Base-by-base conservation (phyloP, 345 rosid genomes). In the Lepidium didymum region DNA sequence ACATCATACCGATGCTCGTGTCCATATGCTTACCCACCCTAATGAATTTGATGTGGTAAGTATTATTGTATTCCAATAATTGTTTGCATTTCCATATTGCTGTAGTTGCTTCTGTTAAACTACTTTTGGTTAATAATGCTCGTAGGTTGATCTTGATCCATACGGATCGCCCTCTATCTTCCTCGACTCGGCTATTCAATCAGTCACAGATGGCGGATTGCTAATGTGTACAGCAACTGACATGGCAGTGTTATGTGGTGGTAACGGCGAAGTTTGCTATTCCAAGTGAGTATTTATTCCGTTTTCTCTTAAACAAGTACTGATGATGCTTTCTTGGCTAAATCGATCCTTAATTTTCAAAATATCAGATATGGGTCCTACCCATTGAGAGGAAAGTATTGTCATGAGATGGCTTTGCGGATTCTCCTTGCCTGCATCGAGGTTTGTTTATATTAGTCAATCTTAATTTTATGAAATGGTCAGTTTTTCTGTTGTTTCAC, bases 321-420 rank as follows among this genome's bases (percentile, higher is more conserved):
- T 10, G 15, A 2, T 38, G 33, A 12, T 44, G 41, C 16, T 45
- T 57, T 74, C 6, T 47, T 56, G 47, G 27, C 65, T 67, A 33
- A 59, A 45, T 54, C 0, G 7, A 23, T 76, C 49, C 43, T 66
- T 33, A 76, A 42, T 59, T 38, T 56, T 53, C 58, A 14, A 74
- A 61, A 44, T 56, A 62, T 68, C 71, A 94, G 99, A 81, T 94
- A 94, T 78, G 96, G 96, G 36, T 87, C 97, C 10, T 91, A 94
- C 69, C 97, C 97, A 9, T 57, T 89, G 81, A 86, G 87, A 75
- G 99, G 87, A 40, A 94, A 94, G 82, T 94, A 94, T 63, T 91
- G 97, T 79, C 99, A 94, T 18, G 99, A 94, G 83, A 94, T 94
- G 99, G 99, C 99, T 81, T 80, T 94, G 81, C 90, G 97, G 85